A percentile compares a stretch with the other conserved stretches of the same genome.
These are phyloP conservation scores for Puccinia polysora DNA, from an alignment of 1,284 basidiomycete genomes.

Conservation along the genomic window DNA sequence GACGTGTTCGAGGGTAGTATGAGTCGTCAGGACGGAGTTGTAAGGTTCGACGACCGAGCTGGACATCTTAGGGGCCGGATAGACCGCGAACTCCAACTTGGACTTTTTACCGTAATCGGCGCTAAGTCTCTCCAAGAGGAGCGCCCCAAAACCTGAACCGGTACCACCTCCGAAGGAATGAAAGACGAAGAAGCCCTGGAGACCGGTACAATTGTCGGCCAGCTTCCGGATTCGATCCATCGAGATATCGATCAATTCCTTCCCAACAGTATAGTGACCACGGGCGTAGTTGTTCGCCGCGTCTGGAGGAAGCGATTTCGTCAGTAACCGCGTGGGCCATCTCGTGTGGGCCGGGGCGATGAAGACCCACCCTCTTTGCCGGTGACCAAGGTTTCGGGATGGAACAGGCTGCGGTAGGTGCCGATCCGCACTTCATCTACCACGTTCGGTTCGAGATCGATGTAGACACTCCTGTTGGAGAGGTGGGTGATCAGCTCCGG, in stretches of 20 bases:
- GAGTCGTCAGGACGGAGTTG: constrained; percentile 97
- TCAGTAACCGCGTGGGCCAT: no score
- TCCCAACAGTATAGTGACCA: constrained; percentile 64
- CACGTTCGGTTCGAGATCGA: constrained; percentile 89
- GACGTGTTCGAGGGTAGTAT: constrained; percentile 91
- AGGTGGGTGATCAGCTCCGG: constrained; percentile 47
- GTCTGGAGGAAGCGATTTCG: no score
- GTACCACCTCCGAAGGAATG: constrained; percentile 99
- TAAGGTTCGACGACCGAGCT: constrained; percentile 98
- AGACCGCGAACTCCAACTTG: constrained; percentile 97
- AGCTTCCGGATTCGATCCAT: constrained; percentile 95
- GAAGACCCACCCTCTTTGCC: constrained; percentile 96
- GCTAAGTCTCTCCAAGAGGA: constrained; percentile 90
- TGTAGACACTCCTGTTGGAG: constrained; percentile 65
- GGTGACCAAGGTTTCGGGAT: constrained; percentile 97
- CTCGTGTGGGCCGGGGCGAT: constrained; percentile 64
- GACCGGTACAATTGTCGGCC: constrained; percentile 94
- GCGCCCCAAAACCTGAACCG: constrained; percentile 96
- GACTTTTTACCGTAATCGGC: constrained; percentile 99
- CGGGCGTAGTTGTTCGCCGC: constrained; percentile 69
- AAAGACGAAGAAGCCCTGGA: constrained; percentile 99
- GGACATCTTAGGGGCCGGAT: constrained; percentile 88
- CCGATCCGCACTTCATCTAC: constrained; percentile 95
- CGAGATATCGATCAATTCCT: constrained; percentile 63
- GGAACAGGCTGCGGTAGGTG: constrained; percentile 89